phyloP scores from a whole-genome alignment of 352 stramenopile species.

The Phytophthora tentaculata region DNA sequence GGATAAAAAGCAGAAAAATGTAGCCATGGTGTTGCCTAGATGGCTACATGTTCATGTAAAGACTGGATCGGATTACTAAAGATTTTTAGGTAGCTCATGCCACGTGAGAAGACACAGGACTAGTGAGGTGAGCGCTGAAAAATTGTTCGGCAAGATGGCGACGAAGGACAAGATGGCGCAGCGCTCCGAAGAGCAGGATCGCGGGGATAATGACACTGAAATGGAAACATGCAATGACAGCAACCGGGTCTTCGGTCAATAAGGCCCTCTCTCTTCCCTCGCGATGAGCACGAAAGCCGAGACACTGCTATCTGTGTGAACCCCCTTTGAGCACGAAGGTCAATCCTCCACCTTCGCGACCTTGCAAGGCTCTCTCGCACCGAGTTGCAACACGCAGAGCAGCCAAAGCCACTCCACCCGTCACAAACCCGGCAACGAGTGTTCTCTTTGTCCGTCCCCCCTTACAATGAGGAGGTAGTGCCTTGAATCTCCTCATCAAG shows the following conservation, averaged over 20 bases:
- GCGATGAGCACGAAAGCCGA: constrained; percentile 8
- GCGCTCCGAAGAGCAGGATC: constrained; percentile 21
- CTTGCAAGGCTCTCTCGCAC: constrained; percentile 43
- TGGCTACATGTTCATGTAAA: neutral
- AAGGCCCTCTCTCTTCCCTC: constrained; percentile 19
- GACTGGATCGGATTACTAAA: constrained; percentile 91
- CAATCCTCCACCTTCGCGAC: constrained; percentile 68
- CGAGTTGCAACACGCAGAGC: constrained; percentile 15
- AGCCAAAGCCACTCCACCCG: constrained; percentile 13
- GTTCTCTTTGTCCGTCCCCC: constrained; percentile 56
- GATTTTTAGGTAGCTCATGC: constrained; percentile 56
- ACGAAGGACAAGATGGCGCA: constrained; percentile 26
- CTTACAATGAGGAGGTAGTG: constrained; percentile 88
- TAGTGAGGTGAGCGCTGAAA: constrained; percentile 19
- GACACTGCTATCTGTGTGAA: constrained; percentile 52
- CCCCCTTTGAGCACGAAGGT: constrained; percentile 71
- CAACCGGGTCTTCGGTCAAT: constrained; percentile 20
- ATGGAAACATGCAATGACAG: constrained; percentile 28
- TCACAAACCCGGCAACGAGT: constrained; percentile 8
- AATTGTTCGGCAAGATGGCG: constrained; percentile 10
- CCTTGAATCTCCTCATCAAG: constrained; percentile 80
- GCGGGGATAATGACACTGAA: constrained; percentile 36
- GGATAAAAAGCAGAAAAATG: constrained; percentile 11
- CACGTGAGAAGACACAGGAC: constrained; percentile 22
- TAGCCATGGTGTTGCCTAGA: too few species aligned